These are phyloP conservation scores for Lasiosphaeris hirsuta DNA, from an alignment of 495 filamentous ascomycete genomes.

Conservation along the genomic window DNA sequence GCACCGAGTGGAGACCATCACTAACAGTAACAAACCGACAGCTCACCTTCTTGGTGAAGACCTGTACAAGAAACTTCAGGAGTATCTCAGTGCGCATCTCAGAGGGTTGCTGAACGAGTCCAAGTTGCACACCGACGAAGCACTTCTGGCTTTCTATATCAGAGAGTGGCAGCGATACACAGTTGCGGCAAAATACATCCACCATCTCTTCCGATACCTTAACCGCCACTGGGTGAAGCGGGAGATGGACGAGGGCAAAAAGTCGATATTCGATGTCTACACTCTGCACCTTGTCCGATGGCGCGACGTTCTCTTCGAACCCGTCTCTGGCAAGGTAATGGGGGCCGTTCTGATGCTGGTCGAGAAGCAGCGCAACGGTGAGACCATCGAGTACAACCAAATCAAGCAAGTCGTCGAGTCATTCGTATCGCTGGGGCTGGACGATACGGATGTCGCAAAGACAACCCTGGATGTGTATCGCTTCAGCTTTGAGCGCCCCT, in stretches of 20 bases:
- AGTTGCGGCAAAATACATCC: slow-evolving; percentile 90
- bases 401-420: slow-evolving; percentile 97
- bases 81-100: slow-evolving; percentile 78
- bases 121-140: slow-evolving; percentile 79
- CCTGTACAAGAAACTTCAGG: slow-evolving; percentile 84
- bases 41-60: slow-evolving; percentile 95
- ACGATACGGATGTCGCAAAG: slow-evolving; percentile 89
- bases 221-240: slow-evolving; percentile 99
- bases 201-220: slow-evolving; percentile 94
- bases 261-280: slow-evolving; percentile 97
- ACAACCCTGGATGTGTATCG: slow-evolving; percentile 94
- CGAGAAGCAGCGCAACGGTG: slow-evolving; percentile 95
- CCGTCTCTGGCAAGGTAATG: slow-evolving; percentile 87
- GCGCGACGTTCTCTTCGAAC: slow-evolving; percentile 83
- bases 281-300: slow-evolving; percentile 93
- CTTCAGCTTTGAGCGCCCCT: slow-evolving; percentile 86
- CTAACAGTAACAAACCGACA: slow-evolving; percentile 30
- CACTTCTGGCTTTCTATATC: slow-evolving; percentile 91
- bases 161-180: slow-evolving; percentile 95
- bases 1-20: slow-evolving; percentile 2
- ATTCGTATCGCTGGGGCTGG: slow-evolving; percentile 91
- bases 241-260: slow-evolving; percentile 99
- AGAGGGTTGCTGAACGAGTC: slow-evolving; percentile 61
- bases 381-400: slow-evolving; percentile 95
- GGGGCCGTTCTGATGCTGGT: slow-evolving; percentile 89